Evolutionary conservation across 768 basidiomycete species (phyloP).

Genomic region (Dioszegia crocea): DNA sequence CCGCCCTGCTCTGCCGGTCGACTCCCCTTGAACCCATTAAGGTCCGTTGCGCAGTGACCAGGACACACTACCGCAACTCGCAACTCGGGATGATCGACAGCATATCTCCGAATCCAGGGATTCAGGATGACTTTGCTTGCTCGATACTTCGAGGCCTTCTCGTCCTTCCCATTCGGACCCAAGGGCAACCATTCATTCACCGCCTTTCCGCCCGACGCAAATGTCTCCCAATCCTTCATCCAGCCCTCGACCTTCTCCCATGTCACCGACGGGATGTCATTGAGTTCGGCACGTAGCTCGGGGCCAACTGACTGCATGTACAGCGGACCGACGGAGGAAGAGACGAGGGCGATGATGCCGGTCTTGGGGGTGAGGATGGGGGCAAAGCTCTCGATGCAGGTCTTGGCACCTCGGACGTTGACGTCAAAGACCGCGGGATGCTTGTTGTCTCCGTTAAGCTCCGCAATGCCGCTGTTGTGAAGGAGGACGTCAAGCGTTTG

Average conservation of each 20-base stretch:
- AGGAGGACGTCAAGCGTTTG: constrained; percentile 16
- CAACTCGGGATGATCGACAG: background rate
- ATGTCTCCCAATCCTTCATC: constrained; percentile 14
- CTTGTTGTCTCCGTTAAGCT: constrained; percentile 3
- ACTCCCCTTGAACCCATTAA: constrained; percentile 5
- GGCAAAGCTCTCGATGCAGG: constrained; percentile 11
- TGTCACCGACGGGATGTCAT: background rate
- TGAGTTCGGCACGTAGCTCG: background rate
- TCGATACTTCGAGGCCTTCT: constrained; percentile 1
- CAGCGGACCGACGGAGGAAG: constrained; percentile 18
- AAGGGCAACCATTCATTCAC: constrained; percentile 6
- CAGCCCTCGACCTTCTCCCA: constrained; percentile 12
- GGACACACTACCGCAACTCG: constrained; percentile 9
- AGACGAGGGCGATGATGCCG: constrained; percentile 14
- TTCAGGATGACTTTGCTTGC: constrained; percentile 15
- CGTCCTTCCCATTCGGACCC: background rate
- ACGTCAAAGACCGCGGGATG: constrained; percentile 14
- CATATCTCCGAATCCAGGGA: constrained; percentile 9
- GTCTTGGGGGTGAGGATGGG: constrained; percentile 11
- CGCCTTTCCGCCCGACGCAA: background rate
- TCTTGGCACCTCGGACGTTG: constrained; percentile 15
- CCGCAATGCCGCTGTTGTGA: constrained; percentile 18
- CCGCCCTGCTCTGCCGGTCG: constrained; percentile 5
- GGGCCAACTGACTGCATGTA: background rate
- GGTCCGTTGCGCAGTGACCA: constrained; percentile 11